Evolutionary conservation across 2,329 filamentous ascomycete genomes (phyloP), one percentile per base, ranked within the genome.

Genomic region (Fusarium heterosporum): DNA sequence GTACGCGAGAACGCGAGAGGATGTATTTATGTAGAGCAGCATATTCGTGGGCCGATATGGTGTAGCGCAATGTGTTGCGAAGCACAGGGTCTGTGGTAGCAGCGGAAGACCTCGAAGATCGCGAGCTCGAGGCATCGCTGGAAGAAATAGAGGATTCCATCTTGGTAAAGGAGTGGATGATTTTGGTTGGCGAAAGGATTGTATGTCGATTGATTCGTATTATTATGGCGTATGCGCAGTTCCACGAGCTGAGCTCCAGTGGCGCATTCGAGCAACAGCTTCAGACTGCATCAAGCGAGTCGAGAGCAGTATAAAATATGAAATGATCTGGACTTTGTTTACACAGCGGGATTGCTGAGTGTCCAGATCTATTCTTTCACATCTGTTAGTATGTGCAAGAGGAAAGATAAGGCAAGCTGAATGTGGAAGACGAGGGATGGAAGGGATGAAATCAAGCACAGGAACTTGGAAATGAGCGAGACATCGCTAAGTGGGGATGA

Each of bases 51-150:
- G 93, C 89, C 8, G 89, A 90, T 75, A 94, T 93, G 58, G 92
- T 96, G 79, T 97, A 94, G 69, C 93, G 90, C 60, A 97, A 84
- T 41, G 93, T 90, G 78, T 96, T 96, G 78, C 92, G 92, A 56
- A 96, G 84, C 65, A 96, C 85, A 7, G 92, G 90, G 69, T 95
- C 91, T 60, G 64, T 60, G 10, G 60, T 55, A 29, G 70, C 46
- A 22, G 52, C 59, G 13, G 70, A 67, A n/a, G 66, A 50, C 54
- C 69, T 58, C 25, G 61, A 61, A 30, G 70, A 61, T 38, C 67
- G 69, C 59, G 61, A 64, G 58, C 66, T 42, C 17, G 71, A 63
- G 30, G 66, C 63, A 19, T 73, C 72, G 60, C 68, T 38, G 8
- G 70, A 70, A 16, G 70, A 53, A 41, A 30, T 48, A 22, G 71